Base-by-base conservation (phyloP, 1,284 basidiomycete genomes). In the Cutaneotrichosporon sp. region DNA sequence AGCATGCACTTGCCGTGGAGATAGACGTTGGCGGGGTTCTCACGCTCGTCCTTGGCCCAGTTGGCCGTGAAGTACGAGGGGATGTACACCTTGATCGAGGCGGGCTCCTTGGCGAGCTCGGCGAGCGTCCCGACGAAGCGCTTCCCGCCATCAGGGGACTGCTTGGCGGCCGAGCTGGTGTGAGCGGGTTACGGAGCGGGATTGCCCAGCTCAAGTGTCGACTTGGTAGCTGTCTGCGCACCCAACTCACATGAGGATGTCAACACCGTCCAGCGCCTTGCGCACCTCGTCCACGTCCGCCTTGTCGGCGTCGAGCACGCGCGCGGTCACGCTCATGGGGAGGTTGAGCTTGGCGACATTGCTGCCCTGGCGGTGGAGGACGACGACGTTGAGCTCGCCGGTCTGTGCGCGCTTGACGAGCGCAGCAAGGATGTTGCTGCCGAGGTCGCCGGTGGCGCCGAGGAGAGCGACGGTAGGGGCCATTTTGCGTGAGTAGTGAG, bases 21-120 rank as follows among this genome's bases (percentile, higher is more conserved):
- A 14, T 57, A 33, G 4, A 24, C 20, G 43, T 57, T 38, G 8
- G 20, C 20, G 3, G 55, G 24, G 55, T 57, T 31, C 18, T 31
- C 31, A 31, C 33, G 33, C 55, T 57, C 55, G 18, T 25, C 46
- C 46, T 57, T 42, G 31, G 33, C 36, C 55, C 58, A 63, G 59
- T 58, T 58, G 47, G 59, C 38, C 11, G 62, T 54, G 49, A 42
- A 67, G 59, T 64, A 58, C 27, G 65, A 67, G 2, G 65, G 62
- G 9, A 67, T 25, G 47, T 53, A 67, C 2, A 46, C 54, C n/a
- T 25, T 29, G 22, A 64, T 54, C 14, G 51, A 36, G 3, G 14
- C 51, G 7, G 24, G 47, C 22, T 25, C 22, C 46, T 47, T 49
- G 31, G 36, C 24, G 56, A 56, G 50, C 9, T 51, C 13, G 1